These are phyloP conservation scores for Iris pallida DNA, from an alignment of 116 monocot species.

Conservation along the genomic window DNA sequence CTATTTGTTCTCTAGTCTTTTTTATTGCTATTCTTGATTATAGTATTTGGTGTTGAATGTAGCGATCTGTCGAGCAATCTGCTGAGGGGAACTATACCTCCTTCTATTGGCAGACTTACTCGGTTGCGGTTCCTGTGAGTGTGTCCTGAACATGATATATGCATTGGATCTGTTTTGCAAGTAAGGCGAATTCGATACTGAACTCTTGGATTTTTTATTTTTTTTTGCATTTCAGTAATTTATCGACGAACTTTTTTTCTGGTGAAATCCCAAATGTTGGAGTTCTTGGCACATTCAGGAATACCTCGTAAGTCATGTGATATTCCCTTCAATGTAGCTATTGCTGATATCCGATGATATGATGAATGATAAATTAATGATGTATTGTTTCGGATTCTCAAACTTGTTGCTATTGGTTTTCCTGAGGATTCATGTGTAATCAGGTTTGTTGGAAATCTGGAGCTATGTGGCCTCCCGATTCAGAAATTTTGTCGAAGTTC, in stretches of 20 bases:
- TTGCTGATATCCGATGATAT: background rate
- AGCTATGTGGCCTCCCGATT: slow-evolving; percentile 85
- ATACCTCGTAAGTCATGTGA: slow-evolving; percentile 68
- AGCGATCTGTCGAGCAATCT: slow-evolving; percentile 97
- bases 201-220: background rate
- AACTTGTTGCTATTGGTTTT: background rate
- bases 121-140: slow-evolving; percentile 82
- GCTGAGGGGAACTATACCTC: slow-evolving; percentile 76
- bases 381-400: background rate
- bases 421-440: background rate
- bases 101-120: slow-evolving; percentile 60
- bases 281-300: slow-evolving; percentile 68
- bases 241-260: slow-evolving; percentile 94
- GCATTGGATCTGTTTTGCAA: background rate
- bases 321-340: background rate
- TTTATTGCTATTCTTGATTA: background rate
- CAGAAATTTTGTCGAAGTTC: slow-evolving; percentile 60
- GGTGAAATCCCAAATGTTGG: slow-evolving; percentile 97
- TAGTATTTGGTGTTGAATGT: slow-evolving; percentile 6
- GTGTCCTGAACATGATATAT: slow-evolving; percentile 6
- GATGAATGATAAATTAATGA: background rate
- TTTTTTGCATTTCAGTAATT: slow-evolving; percentile 44
- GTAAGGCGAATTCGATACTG: background rate
- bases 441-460: slow-evolving; percentile 90
- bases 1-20: background rate